Conservation (phyloP, 1,284 basidiomycete genomes). For the Anthracocystis panici-leucophaei region DNA sequence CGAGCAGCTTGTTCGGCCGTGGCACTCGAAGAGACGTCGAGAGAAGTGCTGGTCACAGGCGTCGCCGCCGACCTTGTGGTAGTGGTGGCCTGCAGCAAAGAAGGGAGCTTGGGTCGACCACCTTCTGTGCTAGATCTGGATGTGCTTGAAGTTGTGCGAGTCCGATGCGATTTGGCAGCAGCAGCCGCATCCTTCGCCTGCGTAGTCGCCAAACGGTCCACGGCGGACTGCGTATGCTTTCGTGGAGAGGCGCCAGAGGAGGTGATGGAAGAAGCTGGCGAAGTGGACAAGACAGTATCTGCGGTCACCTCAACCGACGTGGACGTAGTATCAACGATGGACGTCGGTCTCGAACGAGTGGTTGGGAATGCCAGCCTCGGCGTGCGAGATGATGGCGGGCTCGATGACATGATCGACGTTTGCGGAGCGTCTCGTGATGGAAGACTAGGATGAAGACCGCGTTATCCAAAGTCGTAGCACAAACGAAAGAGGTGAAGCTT, state of each 20-base stretch:
- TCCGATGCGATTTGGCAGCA: conserved; percentile 30
- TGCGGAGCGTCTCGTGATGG: not conserved
- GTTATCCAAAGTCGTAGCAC: not conserved
- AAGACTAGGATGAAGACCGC: too few relatives aligned
- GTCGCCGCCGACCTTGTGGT: conserved; percentile 20
- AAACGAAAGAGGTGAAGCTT: not conserved
- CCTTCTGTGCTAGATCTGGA: conserved; percentile 41
- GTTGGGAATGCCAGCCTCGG: conserved; percentile 39
- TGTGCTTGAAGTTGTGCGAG: conserved; percentile 36
- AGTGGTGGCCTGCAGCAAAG: conserved; percentile 35
- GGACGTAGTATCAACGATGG: conserved; percentile 40
- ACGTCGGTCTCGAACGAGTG: conserved; percentile 37
- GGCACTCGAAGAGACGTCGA: conserved; percentile 13
- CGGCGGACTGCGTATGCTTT: conserved; percentile 41
- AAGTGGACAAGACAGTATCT: conserved; percentile 37
- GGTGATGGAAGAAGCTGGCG: conserved; percentile 37
- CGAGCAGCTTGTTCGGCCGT: conserved; percentile 6
- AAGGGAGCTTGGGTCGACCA: conserved; percentile 30
- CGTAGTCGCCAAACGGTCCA: conserved; percentile 34
- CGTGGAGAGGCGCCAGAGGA: conserved; percentile 33
- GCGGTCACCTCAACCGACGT: conserved; percentile 20
- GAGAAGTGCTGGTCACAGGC: conserved; percentile 29
- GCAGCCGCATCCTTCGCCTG: conserved; percentile 44
- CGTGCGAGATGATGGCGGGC: conserved; percentile 23
- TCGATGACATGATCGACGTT: conserved; percentile 25